Evolutionary conservation across 2,329 filamentous ascomycete species (phyloP).

Genomic region (Amylocarpus encephaloides): DNA sequence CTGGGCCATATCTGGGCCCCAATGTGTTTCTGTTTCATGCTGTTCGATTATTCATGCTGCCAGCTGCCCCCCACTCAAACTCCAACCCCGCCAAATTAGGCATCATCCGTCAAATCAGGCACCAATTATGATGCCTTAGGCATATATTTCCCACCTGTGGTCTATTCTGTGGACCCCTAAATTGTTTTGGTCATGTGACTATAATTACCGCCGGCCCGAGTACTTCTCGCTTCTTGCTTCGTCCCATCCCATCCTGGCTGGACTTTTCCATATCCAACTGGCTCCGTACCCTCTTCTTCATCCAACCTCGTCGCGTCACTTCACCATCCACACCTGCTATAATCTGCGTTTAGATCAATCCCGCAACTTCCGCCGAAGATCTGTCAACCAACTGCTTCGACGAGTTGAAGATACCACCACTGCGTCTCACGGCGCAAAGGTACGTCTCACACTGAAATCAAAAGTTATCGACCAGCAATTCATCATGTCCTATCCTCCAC

Average conservation of each 20-base stretch:
- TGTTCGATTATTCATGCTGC: slow-evolving; percentile 1
- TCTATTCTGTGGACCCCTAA: no score
- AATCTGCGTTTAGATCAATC: not conserved
- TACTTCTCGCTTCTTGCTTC: not conserved
- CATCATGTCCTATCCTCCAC: slow-evolving; percentile 81
- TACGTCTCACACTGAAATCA: slow-evolving; percentile 32
- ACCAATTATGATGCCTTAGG: not conserved
- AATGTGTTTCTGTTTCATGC: not conserved
- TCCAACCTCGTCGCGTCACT: not conserved
- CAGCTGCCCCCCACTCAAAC: not conserved
- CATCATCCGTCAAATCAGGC: not conserved
- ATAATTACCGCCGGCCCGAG: not conserved
- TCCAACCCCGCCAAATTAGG: slow-evolving; percentile 8
- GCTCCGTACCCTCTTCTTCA: not conserved
- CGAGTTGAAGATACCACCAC: slow-evolving; percentile 8
- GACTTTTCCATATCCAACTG: not conserved
- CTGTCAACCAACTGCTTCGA: not conserved
- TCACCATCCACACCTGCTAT: not conserved
- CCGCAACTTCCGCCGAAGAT: not conserved
- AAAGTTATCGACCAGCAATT: slow-evolving; percentile 37
- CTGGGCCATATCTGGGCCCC: no score
- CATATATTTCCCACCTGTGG: not conserved
- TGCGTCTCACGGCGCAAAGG: slow-evolving; percentile 31
- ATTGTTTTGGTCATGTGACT: not conserved
- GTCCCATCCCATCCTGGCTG: not conserved